Evolutionary conservation across 192 early-diverging fungal species (phyloP), one percentile per base, ranked within the genome.

Genomic region (Phycomyces nitens): DNA sequence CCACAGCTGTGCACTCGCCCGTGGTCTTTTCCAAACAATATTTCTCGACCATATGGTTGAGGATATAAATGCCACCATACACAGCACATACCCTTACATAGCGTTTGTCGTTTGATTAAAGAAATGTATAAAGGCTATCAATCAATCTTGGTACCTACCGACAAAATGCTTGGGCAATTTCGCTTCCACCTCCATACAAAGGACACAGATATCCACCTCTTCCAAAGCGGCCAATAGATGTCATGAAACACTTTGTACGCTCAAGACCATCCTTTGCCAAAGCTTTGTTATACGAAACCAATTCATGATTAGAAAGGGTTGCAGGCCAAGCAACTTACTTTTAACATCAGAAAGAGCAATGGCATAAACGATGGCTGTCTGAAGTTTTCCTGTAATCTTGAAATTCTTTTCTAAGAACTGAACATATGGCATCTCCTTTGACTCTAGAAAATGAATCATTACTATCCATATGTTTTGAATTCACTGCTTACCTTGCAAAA

Each of bases 121-220:
- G 20, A 14, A 53, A 6, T 15, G 41, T 11, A 23, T 24, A 50
- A 1, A 29, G 12, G 24, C 20, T 15, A 18, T 24, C n/a, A 18
- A 22, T 11, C 9, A 21, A 34, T 39, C 39, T 16, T 41, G 39
- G 50, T 20, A 4, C 7, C 44, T 66, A 82, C 58, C 94, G 84
- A 75, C 94, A 94, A 73, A 96, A 95, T 6, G 92, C 87, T 72
- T 98, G 96, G 0, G 89, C 79, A 14, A 95, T 77, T 73, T 98
- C 94, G 43, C 91, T 93, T 5, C 89, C 89, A 27, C 87, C 89
- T 23, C 96, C 96, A 75, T 98, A 95, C 53, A 94, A 76, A 3
- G 89, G 84, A 50, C 86, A 84, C 18, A 98, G 68, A 61, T 91
- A 95, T 7, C 91, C 86, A 56, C 89, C 89, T 27, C 80, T 82